A percentile compares a stretch with the other conserved stretches of the same genome.
These are phyloP conservation scores for Niebla homalea DNA, from an alignment of 495 filamentous ascomycete genomes.

Conservation along the genomic window DNA sequence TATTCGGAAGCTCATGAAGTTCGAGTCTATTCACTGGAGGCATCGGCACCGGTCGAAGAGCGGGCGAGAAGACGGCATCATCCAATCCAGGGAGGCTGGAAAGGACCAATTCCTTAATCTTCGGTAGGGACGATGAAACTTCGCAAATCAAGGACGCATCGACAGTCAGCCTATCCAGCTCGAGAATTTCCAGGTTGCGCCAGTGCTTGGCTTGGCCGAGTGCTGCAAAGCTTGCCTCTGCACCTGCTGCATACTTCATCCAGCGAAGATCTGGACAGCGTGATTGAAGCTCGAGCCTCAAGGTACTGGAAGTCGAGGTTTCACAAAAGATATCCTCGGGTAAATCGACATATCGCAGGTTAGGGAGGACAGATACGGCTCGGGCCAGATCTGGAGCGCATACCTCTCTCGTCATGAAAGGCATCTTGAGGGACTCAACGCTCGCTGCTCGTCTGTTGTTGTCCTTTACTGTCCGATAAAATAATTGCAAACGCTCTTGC, in stretches of 20 bases:
- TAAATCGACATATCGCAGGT: constrained; percentile 80
- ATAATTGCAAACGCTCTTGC: constrained; percentile 56
- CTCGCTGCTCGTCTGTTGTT: constrained; percentile 48
- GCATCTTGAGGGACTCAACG: constrained; percentile 71
- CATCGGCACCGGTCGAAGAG: constrained; percentile 44
- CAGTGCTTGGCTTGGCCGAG: constrained; percentile 54
- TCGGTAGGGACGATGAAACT: constrained; percentile 50
- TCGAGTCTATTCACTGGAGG: constrained; percentile 56
- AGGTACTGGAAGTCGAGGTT: constrained; percentile 54
- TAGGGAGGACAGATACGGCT: constrained; percentile 70
- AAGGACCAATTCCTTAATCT: constrained; percentile 59
- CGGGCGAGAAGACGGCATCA: constrained; percentile 56
- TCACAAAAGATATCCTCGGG: constrained; percentile 77
- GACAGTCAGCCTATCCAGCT: constrained; percentile 57
- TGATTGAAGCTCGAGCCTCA: constrained; percentile 72
- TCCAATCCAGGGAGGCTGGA: constrained; percentile 53
- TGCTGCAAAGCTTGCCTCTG: constrained; percentile 63
- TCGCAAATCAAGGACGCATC: constrained; percentile 59
- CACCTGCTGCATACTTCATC: constrained; percentile 70
- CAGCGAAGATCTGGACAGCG: constrained; percentile 73
- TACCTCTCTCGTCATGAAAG: constrained; percentile 93
- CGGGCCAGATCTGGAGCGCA: constrained; percentile 74
- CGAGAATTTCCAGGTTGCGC: constrained; percentile 66
- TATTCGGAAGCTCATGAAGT: constrained; percentile 49
- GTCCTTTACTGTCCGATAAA: constrained; percentile 70